Base-by-base conservation (phyloP, 192 early-diverging fungal species). In the Rhizophagus clarus region DNA sequence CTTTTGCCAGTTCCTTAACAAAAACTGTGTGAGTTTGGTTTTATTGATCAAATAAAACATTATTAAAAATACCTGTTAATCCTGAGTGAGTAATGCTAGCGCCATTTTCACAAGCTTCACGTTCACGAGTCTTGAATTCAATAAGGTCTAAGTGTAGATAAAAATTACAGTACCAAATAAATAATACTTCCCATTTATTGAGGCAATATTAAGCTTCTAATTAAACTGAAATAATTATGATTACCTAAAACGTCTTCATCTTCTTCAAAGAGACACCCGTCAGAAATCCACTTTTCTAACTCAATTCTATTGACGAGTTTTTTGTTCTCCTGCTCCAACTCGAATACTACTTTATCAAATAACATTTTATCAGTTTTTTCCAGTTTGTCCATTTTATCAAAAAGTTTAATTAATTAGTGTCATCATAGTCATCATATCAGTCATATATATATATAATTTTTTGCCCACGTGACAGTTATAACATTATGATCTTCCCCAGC, bases 91-190 rank as follows among this genome's bases (percentile, higher is more conserved):
- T 64, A 64, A 64, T 28, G 10, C 63, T 11, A 64, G 2, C 28
- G 26, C 63, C 63, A 64, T 64, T 64, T 29, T 64, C 28, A 64
- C 10, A 0, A 64, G 62, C 62, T 64, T 64, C 62, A 29, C 14
- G 8, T 56, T 56, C 20, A 56, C 0, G 51, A 56, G 4, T 1
- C 17, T 56, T 20, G 20, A 20, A 56, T 29, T 64, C 29, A 24
- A 29, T 64, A 29, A 64, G 29, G 10, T 64, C 63, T 29, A 64
- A 64, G 63, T 64, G 26, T 64, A 64, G 63, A 64, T 29, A 9
- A 64, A 64, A 64, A 64, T 64, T 64, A 28, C 63, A 64, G 28
- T 64, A 64, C 3, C 24, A 28, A 29, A 64, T 64, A 64, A 64
- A 64, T 64, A 64, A 64, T 28, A 29, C 63, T 64, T 64, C 28